Percentiles rank a stretch among this genome's conserved stretches.
Conservation (phyloP, 371 early-diverging fungal species). For the Actinomortierella ambigua region DNA sequence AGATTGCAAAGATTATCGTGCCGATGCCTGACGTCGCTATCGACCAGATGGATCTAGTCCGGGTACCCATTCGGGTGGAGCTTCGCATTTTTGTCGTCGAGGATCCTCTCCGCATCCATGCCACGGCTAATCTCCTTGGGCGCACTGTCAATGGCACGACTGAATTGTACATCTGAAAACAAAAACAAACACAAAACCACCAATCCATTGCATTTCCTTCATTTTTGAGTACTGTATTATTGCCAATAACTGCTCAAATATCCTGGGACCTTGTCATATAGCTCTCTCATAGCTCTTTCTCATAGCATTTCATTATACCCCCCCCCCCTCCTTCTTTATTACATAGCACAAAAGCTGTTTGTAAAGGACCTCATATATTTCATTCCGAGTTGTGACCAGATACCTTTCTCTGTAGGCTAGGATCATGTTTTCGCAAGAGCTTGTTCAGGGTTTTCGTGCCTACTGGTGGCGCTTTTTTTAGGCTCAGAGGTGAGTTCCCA, state of each 20-base stretch:
- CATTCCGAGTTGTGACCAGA: background rate
- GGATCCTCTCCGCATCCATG: constrained; percentile 28
- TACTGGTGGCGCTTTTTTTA: background rate
- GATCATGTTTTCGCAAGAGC: background rate
- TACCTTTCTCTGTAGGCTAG: too few relatives aligned
- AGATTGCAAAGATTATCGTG: constrained; percentile 41
- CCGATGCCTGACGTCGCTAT: constrained; percentile 45
- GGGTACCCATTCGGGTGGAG: constrained; percentile 37
- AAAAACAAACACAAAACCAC: too few relatives aligned
- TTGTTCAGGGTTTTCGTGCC: background rate
- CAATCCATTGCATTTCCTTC: too few relatives aligned
- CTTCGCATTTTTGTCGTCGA: constrained; percentile 38
- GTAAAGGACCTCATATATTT: background rate
- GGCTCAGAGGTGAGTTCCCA: background rate
- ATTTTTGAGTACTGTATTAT: too few relatives aligned
- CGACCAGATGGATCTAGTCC: constrained; percentile 39
- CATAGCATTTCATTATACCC: too few relatives aligned
- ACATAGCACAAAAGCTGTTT: background rate
- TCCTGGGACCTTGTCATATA: too few relatives aligned
- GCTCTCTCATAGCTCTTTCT: too few relatives aligned
- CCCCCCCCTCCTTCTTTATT: too few relatives aligned
- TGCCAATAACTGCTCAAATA: too few relatives aligned
- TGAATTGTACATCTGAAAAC: constrained; percentile 22
- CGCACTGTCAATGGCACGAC: constrained; percentile 23
- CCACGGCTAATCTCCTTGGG: constrained; percentile 32